A percentile compares a stretch with the other conserved stretches of the same genome.
Evolutionary conservation across 1,284 basidiomycete species (phyloP).

Genomic region (Bondarzewia mesenterica): DNA sequence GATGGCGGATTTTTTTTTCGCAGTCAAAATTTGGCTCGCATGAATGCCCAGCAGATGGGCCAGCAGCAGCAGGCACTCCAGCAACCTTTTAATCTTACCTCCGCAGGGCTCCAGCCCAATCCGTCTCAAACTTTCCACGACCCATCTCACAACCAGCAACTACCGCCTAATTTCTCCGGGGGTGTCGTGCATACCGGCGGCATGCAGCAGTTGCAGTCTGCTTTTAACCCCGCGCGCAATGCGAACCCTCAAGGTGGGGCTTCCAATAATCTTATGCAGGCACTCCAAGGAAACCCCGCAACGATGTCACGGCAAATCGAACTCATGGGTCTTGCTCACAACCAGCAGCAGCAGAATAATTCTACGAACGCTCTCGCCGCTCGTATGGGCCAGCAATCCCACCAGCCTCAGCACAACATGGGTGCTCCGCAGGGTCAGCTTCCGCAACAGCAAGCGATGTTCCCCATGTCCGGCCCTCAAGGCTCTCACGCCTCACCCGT

Average conservation of each 20-base stretch:
- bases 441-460: neutral
- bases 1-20: neutral
- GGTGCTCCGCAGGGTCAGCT: slow-evolving; percentile 1
- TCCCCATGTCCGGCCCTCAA: neutral
- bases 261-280: slow-evolving; percentile 23
- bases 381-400: slow-evolving; percentile 5
- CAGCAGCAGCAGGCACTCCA: slow-evolving; percentile 31
- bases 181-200: slow-evolving; percentile 15
- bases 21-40: too few species aligned
- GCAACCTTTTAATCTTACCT: slow-evolving; percentile 25
- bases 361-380: slow-evolving; percentile 28
- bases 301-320: slow-evolving; percentile 36
- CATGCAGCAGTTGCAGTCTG: slow-evolving; percentile 2
- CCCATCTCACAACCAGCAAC: slow-evolving; percentile 30
- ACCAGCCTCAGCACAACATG: slow-evolving; percentile 3
- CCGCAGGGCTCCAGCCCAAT: slow-evolving; percentile 19
- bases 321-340: slow-evolving; percentile 36
- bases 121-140: slow-evolving; percentile 35
- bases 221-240: slow-evolving; percentile 10
- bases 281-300: slow-evolving; percentile 21
- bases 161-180: slow-evolving; percentile 32
- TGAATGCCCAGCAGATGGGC: slow-evolving; percentile 18
- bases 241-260: slow-evolving; percentile 24
- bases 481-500: neutral
- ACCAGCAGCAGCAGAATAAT: slow-evolving; percentile 29